A percentile compares a stretch with the other conserved stretches of the same genome.
Evolutionary conservation across 2,329 filamentous ascomycete genomes (phyloP).

Genomic region (Ceratocystis destructans): DNA sequence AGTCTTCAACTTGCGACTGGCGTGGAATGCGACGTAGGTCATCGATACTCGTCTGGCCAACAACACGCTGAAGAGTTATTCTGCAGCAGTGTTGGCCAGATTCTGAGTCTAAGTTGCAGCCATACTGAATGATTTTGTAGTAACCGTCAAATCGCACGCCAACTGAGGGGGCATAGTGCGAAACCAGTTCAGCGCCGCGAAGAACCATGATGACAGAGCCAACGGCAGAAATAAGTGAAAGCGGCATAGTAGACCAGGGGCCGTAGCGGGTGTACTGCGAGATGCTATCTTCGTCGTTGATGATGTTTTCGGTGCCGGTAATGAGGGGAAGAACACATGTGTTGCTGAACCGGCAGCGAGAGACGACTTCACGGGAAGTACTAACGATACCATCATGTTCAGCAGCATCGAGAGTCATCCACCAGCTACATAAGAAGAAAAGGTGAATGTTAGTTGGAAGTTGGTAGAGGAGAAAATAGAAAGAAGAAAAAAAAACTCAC

Average conservation of each 20-base stretch:
- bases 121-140: constrained; percentile 39
- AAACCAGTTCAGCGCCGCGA: constrained; percentile 37
- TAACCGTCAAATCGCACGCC: constrained; percentile 46
- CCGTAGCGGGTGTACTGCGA: constrained; percentile 34
- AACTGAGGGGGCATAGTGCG: constrained; percentile 36
- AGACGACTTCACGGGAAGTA: constrained; percentile 32
- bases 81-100: constrained; percentile 32
- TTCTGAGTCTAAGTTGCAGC: constrained; percentile 30
- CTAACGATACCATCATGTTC: constrained; percentile 41
- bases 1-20: constrained; percentile 45
- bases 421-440: constrained; percentile 34
- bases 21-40: constrained; percentile 34
- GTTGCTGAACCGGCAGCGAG: constrained; percentile 33
- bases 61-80: constrained; percentile 34
- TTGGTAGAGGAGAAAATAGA: background rate
- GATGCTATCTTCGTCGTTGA: constrained; percentile 24
- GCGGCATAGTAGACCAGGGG: constrained; percentile 32
- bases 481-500: constrained; percentile 26
- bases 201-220: constrained; percentile 40
- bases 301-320: constrained; percentile 37
- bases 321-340: constrained; percentile 37
- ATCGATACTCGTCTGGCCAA: constrained; percentile 31
- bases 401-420: constrained; percentile 43
- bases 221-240: constrained; percentile 36
- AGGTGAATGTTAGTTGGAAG: constrained; percentile 8